Evolutionary conservation across 2,329 filamentous ascomycete species (phyloP).

Genomic region (Harringtonia aguacate): DNA sequence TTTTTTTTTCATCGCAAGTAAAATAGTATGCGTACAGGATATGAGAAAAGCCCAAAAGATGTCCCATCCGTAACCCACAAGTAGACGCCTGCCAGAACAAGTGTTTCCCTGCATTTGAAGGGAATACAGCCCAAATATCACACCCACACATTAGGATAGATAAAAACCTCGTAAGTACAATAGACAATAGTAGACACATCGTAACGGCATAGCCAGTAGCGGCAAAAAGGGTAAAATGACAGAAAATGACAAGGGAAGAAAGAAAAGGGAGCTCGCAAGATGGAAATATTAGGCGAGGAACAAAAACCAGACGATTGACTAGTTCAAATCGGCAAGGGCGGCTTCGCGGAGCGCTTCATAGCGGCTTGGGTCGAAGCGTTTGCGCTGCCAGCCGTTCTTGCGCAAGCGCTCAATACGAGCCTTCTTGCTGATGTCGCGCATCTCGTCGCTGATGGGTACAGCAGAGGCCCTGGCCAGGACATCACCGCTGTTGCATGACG

Average conservation of each 20-base stretch:
- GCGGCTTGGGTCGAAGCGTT: slow-evolving; percentile 40
- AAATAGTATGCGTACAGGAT: too few relatives aligned
- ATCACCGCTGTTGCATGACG: slow-evolving; percentile 9
- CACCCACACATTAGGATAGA: too few relatives aligned
- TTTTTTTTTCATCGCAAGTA: too few relatives aligned
- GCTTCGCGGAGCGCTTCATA: slow-evolving; percentile 42
- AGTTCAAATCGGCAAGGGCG: slow-evolving; percentile 38
- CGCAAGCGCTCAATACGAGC: slow-evolving; percentile 44
- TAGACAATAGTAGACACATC: too few relatives aligned
- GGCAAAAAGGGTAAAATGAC: not conserved
- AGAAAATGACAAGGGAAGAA: not conserved
- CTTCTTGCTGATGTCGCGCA: slow-evolving; percentile 29
- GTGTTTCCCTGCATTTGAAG: too few relatives aligned
- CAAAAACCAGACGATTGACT: too few relatives aligned
- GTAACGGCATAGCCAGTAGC: too few relatives aligned
- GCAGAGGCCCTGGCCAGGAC: slow-evolving; percentile 8
- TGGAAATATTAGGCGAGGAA: not conserved
- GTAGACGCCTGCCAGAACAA: too few relatives aligned
- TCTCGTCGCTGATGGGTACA: slow-evolving; percentile 22
- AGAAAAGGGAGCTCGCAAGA: not conserved
- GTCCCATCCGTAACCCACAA: too few relatives aligned
- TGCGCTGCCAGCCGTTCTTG: slow-evolving; percentile 42
- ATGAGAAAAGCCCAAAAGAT: too few relatives aligned
- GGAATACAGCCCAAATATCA: too few relatives aligned
- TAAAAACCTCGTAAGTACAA: too few relatives aligned